Percentiles rank a stretch among this genome's conserved stretches.
phyloP scores from a whole-genome alignment of 257 asterid species.

The Echites panduratus region DNA sequence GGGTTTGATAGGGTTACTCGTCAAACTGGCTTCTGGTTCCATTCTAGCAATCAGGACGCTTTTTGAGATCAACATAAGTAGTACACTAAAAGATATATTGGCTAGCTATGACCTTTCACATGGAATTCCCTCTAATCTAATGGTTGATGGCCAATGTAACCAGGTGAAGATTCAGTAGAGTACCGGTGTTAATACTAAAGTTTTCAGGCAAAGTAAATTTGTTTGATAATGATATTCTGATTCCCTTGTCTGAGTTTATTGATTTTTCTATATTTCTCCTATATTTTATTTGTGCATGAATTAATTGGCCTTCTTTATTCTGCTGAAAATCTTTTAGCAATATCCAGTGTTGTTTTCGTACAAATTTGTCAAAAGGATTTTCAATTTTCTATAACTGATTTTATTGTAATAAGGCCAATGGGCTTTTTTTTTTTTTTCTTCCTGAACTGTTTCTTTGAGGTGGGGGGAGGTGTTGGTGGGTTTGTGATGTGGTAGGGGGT shows the following conservation, averaged over 20 bases:
- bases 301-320: not conserved
- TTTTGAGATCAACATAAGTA: conserved; percentile 72
- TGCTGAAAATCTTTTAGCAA: not conserved
- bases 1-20: conserved; percentile 87
- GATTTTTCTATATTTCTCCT: not conserved
- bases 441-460: too few species aligned
- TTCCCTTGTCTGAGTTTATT: not conserved
- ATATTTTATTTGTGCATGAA: not conserved
- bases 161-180: conserved; percentile 38
- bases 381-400: not conserved
- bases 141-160: conserved; percentile 58
- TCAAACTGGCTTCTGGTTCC: conserved; percentile 73
- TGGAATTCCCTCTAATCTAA: conserved; percentile 48
- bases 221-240: not conserved
- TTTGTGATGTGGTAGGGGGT: not conserved
- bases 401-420: not conserved
- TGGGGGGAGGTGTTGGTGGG: too few species aligned
- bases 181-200: not conserved
- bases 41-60: conserved; percentile 69
- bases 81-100: conserved; percentile 59
- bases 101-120: conserved; percentile 48
- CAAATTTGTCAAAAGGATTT: not conserved
- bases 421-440: too few species aligned
- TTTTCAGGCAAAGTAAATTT: not conserved
- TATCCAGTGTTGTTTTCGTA: not conserved